Conservation (phyloP, 441 rosid species). For the Populus hybrid region DNA sequence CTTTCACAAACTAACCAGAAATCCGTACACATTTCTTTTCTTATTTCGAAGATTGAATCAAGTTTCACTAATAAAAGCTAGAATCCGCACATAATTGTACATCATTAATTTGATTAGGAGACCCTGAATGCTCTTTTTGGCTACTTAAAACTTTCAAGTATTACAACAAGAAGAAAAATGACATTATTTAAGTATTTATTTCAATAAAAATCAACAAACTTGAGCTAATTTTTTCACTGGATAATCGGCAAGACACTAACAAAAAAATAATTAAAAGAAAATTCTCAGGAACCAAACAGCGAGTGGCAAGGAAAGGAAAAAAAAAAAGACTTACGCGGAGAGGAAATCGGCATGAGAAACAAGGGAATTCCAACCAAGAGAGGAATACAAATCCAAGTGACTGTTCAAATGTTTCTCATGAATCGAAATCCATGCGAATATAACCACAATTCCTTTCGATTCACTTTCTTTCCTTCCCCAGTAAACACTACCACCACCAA, state of each 20-base stretch:
- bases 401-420: constrained; percentile 35
- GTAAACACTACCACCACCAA: constrained; percentile 20
- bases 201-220: neutral
- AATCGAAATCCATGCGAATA: constrained; percentile 71
- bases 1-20: neutral
- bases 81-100: neutral
- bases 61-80: neutral
- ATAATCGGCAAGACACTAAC: neutral
- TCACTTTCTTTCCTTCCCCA: constrained; percentile 18
- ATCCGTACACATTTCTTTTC: neutral
- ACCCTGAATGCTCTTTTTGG: neutral
- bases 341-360: constrained; percentile 69
- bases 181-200: neutral
- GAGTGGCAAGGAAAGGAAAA: neutral
- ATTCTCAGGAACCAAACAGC: constrained; percentile 3
- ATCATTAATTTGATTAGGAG: neutral
- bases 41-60: neutral
- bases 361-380: constrained; percentile 83
- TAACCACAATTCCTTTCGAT: constrained; percentile 63
- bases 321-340: constrained; percentile 45
- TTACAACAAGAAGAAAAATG: neutral
- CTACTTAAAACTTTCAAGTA: neutral
- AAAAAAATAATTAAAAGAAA: neutral
- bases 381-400: constrained; percentile 63
- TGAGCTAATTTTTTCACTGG: neutral